phyloP scores from a whole-genome alignment of 495 filamentous ascomycete species.

The Baudoinia panamericana region DNA sequence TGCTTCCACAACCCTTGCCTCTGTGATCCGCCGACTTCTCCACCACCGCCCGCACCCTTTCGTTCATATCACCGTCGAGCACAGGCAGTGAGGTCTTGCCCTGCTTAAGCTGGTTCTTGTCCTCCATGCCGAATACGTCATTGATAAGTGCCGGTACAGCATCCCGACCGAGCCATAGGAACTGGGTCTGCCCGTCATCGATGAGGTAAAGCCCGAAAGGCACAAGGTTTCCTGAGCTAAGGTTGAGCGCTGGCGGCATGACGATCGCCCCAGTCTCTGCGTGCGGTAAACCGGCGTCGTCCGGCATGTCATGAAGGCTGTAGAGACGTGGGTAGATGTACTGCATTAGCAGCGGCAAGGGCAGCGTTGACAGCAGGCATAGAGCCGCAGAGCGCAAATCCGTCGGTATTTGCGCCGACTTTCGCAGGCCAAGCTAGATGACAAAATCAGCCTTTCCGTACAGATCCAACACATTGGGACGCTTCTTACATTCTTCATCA shows the following conservation, averaged over 20 bases:
- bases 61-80: conserved; percentile 91
- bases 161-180: conserved; percentile 91
- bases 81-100: conserved; percentile 79
- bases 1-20: conserved; percentile 75
- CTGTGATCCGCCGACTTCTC: conserved; percentile 84
- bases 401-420: conserved; percentile 89
- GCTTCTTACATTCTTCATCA: conserved; percentile 80
- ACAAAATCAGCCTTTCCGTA: conserved; percentile 25
- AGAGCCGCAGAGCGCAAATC: conserved; percentile 91
- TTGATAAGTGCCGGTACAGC: conserved; percentile 75
- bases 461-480: too few relatives aligned
- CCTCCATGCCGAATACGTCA: conserved; percentile 79
- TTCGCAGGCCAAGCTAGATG: conserved; percentile 70
- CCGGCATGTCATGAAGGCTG: conserved; percentile 97
- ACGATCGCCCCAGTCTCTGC: conserved; percentile 73
- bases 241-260: conserved; percentile 71
- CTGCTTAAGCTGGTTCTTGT: conserved; percentile 69
- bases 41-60: conserved; percentile 75
- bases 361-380: conserved; percentile 82
- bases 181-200: conserved; percentile 94
- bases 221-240: conserved; percentile 77
- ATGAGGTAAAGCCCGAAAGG: conserved; percentile 94
- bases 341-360: conserved; percentile 81
- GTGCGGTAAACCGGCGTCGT: conserved; percentile 75
- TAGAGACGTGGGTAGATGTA: conserved; percentile 94